Conservation (phyloP, 257 asterid genomes). For the Fraxinus pennsylvanica region DNA sequence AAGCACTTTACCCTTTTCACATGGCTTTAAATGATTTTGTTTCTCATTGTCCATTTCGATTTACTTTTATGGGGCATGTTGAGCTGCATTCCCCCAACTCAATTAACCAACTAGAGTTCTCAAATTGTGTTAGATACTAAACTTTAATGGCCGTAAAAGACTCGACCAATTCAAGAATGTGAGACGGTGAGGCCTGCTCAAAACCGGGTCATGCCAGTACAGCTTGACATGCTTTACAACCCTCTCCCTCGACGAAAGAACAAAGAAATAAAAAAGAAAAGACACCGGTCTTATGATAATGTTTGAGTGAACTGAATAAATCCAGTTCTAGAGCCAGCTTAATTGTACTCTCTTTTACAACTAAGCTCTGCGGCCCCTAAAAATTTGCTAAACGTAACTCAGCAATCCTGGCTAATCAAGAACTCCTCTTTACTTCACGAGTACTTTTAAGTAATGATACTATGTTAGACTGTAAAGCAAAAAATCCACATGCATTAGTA, state of each 20-base stretch:
- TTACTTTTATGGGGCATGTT: conserved; percentile 10
- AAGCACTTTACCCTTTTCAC: conserved; percentile 54
- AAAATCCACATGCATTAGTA: neutral
- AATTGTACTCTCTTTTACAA: too few species aligned
- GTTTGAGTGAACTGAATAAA: too few species aligned
- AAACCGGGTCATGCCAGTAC: too few species aligned
- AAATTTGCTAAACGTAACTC: too few species aligned
- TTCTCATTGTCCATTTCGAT: conserved; percentile 29
- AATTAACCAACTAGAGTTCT: neutral
- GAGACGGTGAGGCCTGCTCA: neutral
- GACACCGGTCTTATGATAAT: neutral
- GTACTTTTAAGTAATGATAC: too few species aligned
- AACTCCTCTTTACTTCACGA: too few species aligned
- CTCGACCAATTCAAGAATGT: neutral
- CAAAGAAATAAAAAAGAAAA: too few species aligned
- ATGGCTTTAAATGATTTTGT: conserved; percentile 46
- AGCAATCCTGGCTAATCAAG: too few species aligned
- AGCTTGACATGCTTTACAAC: neutral
- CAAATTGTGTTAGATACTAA: neutral
- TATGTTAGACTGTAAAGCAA: neutral
- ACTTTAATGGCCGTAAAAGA: neutral
- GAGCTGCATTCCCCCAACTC: neutral
- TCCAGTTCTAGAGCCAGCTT: too few species aligned
- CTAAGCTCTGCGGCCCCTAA: neutral
- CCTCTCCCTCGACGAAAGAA: neutral